Evolutionary conservation across 2,329 filamentous ascomycete species (phyloP).

Genomic region (Gaeumannomyces tritici): DNA sequence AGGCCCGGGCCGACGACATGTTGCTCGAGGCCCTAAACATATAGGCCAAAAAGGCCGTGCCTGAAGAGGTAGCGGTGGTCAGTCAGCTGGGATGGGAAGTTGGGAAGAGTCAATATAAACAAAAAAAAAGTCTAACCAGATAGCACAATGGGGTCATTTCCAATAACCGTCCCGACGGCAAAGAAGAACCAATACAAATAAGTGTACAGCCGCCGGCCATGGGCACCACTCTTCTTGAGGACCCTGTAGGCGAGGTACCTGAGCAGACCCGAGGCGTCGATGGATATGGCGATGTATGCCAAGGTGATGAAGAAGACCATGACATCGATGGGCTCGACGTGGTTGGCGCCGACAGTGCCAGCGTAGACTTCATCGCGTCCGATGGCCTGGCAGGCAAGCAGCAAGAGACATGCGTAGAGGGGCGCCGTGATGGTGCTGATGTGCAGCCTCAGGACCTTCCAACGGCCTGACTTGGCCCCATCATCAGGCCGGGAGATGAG

Average conservation of each 20-base stretch:
- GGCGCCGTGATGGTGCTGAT: too few species aligned
- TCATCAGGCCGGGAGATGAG: too few species aligned
- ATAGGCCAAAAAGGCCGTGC: conserved; percentile 66
- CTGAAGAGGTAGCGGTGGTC: conserved; percentile 15
- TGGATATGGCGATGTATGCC: conserved; percentile 69
- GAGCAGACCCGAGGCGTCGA: conserved; percentile 66
- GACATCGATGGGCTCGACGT: conserved; percentile 62
- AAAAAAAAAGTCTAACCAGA: conserved; percentile 23
- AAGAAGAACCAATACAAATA: conserved; percentile 70
- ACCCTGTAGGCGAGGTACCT: conserved; percentile 62
- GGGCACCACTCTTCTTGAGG: conserved; percentile 54
- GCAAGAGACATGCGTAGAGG: too few species aligned
- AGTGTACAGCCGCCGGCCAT: conserved; percentile 59
- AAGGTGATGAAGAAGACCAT: conserved; percentile 67
- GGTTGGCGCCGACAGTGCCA: conserved; percentile 55
- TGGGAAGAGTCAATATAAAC: too few species aligned
- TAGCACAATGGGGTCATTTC: conserved; percentile 67
- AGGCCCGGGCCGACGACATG: conserved; percentile 59
- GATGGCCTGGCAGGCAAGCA: too few species aligned
- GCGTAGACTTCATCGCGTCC: too few species aligned
- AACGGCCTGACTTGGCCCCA: too few species aligned
- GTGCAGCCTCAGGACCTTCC: too few species aligned
- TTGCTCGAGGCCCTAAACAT: conserved; percentile 69
- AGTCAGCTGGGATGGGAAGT: too few species aligned
- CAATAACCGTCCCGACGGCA: conserved; percentile 54